Evolutionary conservation across 768 basidiomycete genomes (phyloP).

Genomic region (Boletus coccyginus): DNA sequence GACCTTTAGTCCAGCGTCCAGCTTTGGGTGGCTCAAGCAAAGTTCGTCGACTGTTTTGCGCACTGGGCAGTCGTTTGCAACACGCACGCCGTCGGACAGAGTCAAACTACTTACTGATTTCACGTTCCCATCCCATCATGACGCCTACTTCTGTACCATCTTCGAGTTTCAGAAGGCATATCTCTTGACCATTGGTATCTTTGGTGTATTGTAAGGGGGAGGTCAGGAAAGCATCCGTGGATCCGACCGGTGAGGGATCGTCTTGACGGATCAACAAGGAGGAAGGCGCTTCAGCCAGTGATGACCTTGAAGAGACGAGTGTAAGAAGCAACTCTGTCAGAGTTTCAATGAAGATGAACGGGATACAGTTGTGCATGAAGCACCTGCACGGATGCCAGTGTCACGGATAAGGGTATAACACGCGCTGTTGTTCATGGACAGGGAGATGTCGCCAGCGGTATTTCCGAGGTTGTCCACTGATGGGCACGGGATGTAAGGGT

Average conservation of each 20-base stretch:
- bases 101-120: slow-evolving; percentile 55
- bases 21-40: slow-evolving; percentile 50
- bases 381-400: slow-evolving; percentile 89
- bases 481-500: neutral
- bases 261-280: slow-evolving; percentile 44
- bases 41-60: slow-evolving; percentile 68
- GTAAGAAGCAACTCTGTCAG: slow-evolving; percentile 66
- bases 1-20: slow-evolving; percentile 51
- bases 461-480: slow-evolving; percentile 74
- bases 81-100: neutral
- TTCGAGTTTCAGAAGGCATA: slow-evolving; percentile 65
- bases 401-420: slow-evolving; percentile 83
- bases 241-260: slow-evolving; percentile 58
- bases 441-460: slow-evolving; percentile 87
- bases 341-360: slow-evolving; percentile 5
- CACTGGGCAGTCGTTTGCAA: slow-evolving; percentile 48
- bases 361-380: slow-evolving; percentile 19
- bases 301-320: slow-evolving; percentile 50
- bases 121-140: slow-evolving; percentile 99
- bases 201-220: slow-evolving; percentile 65
- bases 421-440: slow-evolving; percentile 75
- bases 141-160: slow-evolving; percentile 84
- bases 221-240: slow-evolving; percentile 65
- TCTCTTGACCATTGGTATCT: slow-evolving; percentile 76
- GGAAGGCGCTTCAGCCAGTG: slow-evolving; percentile 23